These are phyloP conservation scores for Saccharomycopsis babjevae DNA, from an alignment of 805 yeast species.

Conservation along the genomic window DNA sequence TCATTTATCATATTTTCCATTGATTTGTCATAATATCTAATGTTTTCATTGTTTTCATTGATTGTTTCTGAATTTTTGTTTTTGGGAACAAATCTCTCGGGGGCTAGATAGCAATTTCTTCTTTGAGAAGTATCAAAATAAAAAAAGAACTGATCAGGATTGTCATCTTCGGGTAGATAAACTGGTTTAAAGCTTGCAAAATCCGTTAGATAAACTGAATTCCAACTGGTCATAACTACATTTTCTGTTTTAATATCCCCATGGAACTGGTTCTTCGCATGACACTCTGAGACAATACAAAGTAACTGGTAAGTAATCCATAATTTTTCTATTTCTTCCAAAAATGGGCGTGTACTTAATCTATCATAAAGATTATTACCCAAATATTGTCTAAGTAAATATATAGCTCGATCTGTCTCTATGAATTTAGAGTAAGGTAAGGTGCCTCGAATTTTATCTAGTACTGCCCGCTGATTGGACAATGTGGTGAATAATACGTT, in stretches of 20 bases:
- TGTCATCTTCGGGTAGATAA: conserved; percentile 69
- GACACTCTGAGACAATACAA: conserved; percentile 52
- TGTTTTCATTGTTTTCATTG: conserved; percentile 18
- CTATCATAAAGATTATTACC: conserved; percentile 80
- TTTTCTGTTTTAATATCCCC: conserved; percentile 94
- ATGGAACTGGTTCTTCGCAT: conserved; percentile 52
- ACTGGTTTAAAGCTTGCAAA: conserved; percentile 82
- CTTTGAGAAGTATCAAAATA: conserved; percentile 87
- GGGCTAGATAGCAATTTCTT: conserved; percentile 85
- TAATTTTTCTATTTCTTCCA: conserved; percentile 67
- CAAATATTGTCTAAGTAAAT: conserved; percentile 72
- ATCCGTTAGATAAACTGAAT: conserved; percentile 75
- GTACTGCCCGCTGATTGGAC: conserved; percentile 12
- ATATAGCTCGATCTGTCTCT: conserved; percentile 89
- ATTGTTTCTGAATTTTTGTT: conserved; percentile 15
- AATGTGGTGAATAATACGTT: neutral
- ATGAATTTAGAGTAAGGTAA: conserved; percentile 63
- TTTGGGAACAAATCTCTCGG: conserved; percentile 60
- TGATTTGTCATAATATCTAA: conserved; percentile 8
- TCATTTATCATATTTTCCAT: conserved; percentile 18
- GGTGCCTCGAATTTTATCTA: conserved; percentile 49
- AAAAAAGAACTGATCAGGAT: conserved; percentile 85
- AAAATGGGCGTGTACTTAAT: conserved; percentile 76
- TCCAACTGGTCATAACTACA: conserved; percentile 76
- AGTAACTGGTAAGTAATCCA: conserved; percentile 81